Evolutionary conservation across 495 filamentous ascomycete genomes (phyloP).

Genomic region (Viridothelium virens): DNA sequence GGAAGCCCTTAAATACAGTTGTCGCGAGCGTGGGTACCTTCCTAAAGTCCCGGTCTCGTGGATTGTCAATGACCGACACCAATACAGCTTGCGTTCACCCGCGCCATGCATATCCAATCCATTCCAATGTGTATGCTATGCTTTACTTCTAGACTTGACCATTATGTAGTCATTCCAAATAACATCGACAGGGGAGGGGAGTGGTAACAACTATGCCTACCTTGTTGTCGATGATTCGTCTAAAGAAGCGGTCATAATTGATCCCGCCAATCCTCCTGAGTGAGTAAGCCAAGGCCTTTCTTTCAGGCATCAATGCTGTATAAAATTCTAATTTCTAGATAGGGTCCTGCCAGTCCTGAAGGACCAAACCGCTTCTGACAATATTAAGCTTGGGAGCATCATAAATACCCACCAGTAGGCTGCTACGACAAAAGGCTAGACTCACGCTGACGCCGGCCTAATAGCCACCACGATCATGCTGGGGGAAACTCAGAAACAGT

Average conservation of each 20-base stretch:
- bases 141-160: not conserved
- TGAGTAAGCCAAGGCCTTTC: slow-evolving; percentile 53
- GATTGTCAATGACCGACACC: not conserved
- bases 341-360: slow-evolving; percentile 79
- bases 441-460: slow-evolving; percentile 12
- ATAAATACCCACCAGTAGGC: slow-evolving; percentile 95
- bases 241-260: slow-evolving; percentile 87
- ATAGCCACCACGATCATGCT: slow-evolving; percentile 88
- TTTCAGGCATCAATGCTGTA: not conserved
- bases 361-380: slow-evolving; percentile 57
- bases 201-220: slow-evolving; percentile 92
- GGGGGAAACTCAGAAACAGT: slow-evolving; percentile 83
- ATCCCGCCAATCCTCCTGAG: slow-evolving; percentile 90
- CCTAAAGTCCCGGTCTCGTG: not conserved
- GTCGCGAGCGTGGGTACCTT: not conserved
- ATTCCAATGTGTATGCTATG: slow-evolving; percentile 90
- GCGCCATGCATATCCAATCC: slow-evolving; percentile 87
- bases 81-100: slow-evolving; percentile 21
- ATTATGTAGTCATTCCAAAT: not conserved
- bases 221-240: slow-evolving; percentile 85
- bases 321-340: not conserved
- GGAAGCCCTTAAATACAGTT: not conserved
- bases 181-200: slow-evolving; percentile 69
- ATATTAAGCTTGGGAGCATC: slow-evolving; percentile 78
- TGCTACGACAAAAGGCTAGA: not conserved